These are phyloP conservation scores for Ogataea thermomethanolica DNA, from an alignment of 805 yeast species.

Conservation along the genomic window DNA sequence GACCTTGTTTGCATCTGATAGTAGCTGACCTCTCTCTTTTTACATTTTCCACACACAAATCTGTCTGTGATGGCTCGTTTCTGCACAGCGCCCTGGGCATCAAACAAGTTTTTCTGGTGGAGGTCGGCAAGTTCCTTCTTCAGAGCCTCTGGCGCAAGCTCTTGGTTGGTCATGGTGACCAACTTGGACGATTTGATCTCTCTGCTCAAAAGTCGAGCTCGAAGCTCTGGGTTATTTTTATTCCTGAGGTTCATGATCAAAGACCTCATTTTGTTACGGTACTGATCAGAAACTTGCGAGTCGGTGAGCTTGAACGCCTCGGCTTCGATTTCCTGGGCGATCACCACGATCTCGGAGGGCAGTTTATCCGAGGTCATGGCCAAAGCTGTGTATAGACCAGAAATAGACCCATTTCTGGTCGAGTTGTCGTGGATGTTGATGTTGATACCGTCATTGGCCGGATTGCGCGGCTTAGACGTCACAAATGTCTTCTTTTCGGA, in stretches of 20 bases:
- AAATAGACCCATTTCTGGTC: constrained; percentile 79
- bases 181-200: constrained; percentile 63
- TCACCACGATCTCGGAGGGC: constrained; percentile 52
- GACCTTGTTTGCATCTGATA: constrained; percentile 98
- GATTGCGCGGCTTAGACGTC: constrained; percentile 62
- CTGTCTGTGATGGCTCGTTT: constrained; percentile 95
- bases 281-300: constrained; percentile 53
- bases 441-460: constrained; percentile 76
- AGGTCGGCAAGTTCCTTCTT: constrained; percentile 81
- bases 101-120: constrained; percentile 84
- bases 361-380: constrained; percentile 66
- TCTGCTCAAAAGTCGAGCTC: constrained; percentile 64
- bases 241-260: constrained; percentile 84
- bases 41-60: constrained; percentile 97
- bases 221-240: constrained; percentile 81
- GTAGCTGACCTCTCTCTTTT: constrained; percentile 93
- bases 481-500: constrained; percentile 34
- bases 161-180: constrained; percentile 84
- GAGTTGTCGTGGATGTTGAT: constrained; percentile 67
- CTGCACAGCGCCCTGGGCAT: constrained; percentile 96
- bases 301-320: constrained; percentile 64
- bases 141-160: constrained; percentile 90
- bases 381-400: constrained; percentile 83
- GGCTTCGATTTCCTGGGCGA: constrained; percentile 69
- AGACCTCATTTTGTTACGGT: constrained; percentile 81